These are phyloP conservation scores for Eimeria praecox DNA, from an alignment of 169 alveolate species.

Conservation along the genomic window DNA sequence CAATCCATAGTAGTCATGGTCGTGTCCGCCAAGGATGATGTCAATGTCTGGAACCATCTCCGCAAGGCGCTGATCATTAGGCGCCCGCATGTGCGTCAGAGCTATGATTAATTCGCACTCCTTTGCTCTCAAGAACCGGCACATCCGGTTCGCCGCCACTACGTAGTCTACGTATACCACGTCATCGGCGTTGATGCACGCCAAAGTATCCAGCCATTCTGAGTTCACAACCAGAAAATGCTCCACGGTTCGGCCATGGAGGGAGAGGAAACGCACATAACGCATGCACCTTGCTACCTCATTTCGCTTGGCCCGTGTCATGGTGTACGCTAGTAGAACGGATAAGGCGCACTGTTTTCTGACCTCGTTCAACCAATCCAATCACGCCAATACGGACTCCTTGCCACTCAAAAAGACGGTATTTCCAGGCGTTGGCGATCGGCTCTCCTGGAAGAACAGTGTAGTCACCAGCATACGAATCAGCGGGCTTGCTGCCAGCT, in stretches of 20 bases:
- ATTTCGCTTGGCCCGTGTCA: not conserved
- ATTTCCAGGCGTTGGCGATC: slow-evolving; percentile 88
- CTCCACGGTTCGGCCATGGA: not conserved
- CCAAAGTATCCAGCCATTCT: slow-evolving; percentile 94
- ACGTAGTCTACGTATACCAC: slow-evolving; percentile 91
- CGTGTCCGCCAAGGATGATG: slow-evolving; percentile 95
- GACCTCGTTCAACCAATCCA: slow-evolving; percentile 93
- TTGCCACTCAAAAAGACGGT: slow-evolving; percentile 88
- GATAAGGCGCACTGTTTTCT: not conserved
- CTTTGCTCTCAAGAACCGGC: slow-evolving; percentile 86
- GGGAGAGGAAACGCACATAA: not conserved
- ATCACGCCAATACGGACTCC: slow-evolving; percentile 91
- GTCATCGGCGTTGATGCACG: slow-evolving; percentile 88
- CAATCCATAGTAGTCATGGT: slow-evolving; percentile 89
- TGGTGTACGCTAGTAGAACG: not conserved
- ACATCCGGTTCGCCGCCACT: slow-evolving; percentile 86
- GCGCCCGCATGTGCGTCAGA: slow-evolving; percentile 95
- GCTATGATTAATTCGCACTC: slow-evolving; percentile 94
- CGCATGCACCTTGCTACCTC: not conserved
- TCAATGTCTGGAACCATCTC: slow-evolving; percentile 90
- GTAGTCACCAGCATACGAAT: slow-evolving; percentile 69
- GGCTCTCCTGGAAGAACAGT: slow-evolving; percentile 83
- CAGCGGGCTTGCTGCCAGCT: not conserved
- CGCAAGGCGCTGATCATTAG: slow-evolving; percentile 92
- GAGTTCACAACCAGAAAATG: slow-evolving; percentile 26